Conservation (phyloP, 2,329 filamentous ascomycete species). For the Ophiognomonia clavigignenti-juglandacearum region DNA sequence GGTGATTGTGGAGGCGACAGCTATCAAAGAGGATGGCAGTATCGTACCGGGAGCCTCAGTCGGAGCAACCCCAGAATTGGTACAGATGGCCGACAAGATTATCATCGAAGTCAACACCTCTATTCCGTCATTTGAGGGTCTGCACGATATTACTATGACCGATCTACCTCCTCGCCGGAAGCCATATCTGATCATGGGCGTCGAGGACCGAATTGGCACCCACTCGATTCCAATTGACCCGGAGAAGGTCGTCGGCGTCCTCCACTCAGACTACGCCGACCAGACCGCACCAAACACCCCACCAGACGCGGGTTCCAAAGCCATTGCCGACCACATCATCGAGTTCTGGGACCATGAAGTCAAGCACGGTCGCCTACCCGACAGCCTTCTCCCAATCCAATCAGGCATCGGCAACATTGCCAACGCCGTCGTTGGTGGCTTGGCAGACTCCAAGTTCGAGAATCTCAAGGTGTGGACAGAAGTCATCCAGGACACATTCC, state of each 20-base stretch:
- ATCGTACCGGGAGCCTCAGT: conserved; percentile 85
- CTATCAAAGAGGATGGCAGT: conserved; percentile 83
- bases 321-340: conserved; percentile 75
- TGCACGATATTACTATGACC: conserved; percentile 90
- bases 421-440: conserved; percentile 83
- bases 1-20: conserved; percentile 78
- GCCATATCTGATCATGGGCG: conserved; percentile 79
- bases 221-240: conserved; percentile 79
- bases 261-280: conserved; percentile 82
- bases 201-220: conserved; percentile 81
- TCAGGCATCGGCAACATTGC: conserved; percentile 91
- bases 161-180: conserved; percentile 76
- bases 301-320: conserved; percentile 66
- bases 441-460: conserved; percentile 75
- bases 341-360: conserved; percentile 85
- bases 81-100: conserved; percentile 90
- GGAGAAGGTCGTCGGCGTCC: conserved; percentile 74
- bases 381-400: conserved; percentile 74
- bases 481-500: conserved; percentile 83
- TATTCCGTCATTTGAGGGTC: conserved; percentile 76
- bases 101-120: conserved; percentile 91
- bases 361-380: conserved; percentile 67
- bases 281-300: conserved; percentile 68
- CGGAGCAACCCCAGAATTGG: conserved; percentile 76
- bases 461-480: conserved; percentile 93